These are phyloP conservation scores for Pichia phayaonensis DNA, from an alignment of 805 yeast species.

Conservation along the genomic window DNA sequence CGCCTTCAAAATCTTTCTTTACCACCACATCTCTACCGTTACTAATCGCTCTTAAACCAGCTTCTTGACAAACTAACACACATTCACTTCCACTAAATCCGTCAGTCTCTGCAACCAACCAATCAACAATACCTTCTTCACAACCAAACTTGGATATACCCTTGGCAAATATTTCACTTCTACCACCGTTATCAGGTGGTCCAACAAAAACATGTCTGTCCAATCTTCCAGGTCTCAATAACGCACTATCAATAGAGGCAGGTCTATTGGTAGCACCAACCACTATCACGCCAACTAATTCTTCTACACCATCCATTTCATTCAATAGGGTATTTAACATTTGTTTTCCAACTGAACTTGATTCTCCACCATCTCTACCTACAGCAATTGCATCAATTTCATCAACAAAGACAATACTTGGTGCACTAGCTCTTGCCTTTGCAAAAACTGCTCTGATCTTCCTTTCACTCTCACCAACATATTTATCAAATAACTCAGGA, in stretches of 20 bases:
- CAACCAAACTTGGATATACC: constrained; percentile 57
- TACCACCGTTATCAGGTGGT: constrained; percentile 81
- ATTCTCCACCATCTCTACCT: constrained; percentile 54
- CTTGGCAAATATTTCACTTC: constrained; percentile 69
- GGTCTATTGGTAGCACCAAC: constrained; percentile 98
- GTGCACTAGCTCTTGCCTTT: constrained; percentile 87
- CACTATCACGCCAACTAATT: constrained; percentile 83
- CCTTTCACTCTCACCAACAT: constrained; percentile 93
- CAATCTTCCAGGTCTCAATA: constrained; percentile 90
- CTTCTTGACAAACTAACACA: constrained; percentile 86
- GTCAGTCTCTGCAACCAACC: constrained; percentile 57
- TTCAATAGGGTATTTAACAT: constrained; percentile 86
- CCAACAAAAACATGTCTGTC: constrained; percentile 90
- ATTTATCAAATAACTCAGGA: constrained; percentile 88
- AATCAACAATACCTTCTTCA: constrained; percentile 29
- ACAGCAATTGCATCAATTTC: constrained; percentile 92
- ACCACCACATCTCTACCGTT: constrained; percentile 26
- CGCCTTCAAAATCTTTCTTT: constrained; percentile 48
- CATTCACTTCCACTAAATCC: constrained; percentile 98
- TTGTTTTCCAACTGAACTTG: constrained; percentile 69
- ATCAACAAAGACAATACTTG: constrained; percentile 92
- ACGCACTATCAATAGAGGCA: constrained; percentile 84
- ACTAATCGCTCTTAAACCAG: constrained; percentile 88
- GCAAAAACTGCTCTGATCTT: constrained; percentile 90
- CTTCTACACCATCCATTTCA: constrained; percentile 97